phyloP scores from a whole-genome alignment of 345 rosid species.

The Garcia nutans region DNA sequence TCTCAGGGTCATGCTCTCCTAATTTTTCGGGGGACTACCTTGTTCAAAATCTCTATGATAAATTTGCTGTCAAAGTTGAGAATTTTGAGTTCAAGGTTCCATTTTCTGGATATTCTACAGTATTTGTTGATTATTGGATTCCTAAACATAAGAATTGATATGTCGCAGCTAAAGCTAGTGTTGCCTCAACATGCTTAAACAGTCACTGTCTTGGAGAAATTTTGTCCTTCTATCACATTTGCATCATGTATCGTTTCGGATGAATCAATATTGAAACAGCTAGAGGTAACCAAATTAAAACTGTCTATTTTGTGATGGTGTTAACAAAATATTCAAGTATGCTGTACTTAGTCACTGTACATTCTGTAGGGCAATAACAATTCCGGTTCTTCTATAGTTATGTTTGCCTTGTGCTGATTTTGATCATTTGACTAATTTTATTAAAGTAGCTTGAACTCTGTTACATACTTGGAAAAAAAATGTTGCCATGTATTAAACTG shows the following conservation, averaged over 20 bases:
- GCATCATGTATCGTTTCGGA: conserved; percentile 61
- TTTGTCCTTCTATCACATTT: conserved; percentile 43
- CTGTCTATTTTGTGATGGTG: conserved; percentile 4
- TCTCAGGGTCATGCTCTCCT: conserved; percentile 26
- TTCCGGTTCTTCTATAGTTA: neutral
- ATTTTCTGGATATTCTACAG: conserved; percentile 8
- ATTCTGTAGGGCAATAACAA: neutral
- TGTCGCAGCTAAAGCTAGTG: conserved; percentile 58
- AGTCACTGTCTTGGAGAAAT: conserved; percentile 54
- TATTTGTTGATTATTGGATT: conserved; percentile 8
- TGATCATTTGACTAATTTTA: neutral
- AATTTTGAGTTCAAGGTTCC: conserved; percentile 56
- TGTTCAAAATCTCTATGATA: conserved; percentile 55
- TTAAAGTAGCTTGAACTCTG: neutral
- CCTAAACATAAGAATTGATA: conserved; percentile 20
- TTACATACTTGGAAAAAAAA: neutral
- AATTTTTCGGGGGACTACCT: conserved; percentile 31
- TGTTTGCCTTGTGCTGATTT: neutral
- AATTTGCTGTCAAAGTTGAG: conserved; percentile 50
- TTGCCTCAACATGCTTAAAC: conserved; percentile 37
- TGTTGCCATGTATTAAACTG: neutral
- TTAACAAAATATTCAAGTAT: neutral
- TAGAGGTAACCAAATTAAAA: conserved; percentile 56
- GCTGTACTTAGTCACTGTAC: neutral
- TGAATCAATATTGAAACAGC: conserved; percentile 59